Evolutionary conservation across 805 yeast species (phyloP), one percentile per base, ranked within the genome.

Genomic region (Spathaspora boniae): DNA sequence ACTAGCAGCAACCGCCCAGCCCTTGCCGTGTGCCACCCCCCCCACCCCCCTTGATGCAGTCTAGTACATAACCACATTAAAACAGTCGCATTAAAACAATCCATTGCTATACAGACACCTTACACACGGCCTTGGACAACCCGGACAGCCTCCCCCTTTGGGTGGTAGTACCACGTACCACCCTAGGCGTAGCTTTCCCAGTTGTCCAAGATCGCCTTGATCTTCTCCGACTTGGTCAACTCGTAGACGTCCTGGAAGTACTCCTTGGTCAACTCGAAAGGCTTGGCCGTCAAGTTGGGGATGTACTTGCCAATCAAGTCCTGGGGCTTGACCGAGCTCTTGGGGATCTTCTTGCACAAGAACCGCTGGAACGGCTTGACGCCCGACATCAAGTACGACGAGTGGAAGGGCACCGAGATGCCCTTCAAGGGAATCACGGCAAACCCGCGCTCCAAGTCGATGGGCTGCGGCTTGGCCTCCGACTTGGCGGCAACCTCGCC

Each of bases 351-450:
- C 83, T 88, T 93, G 62, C 82, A 81, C 72, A 93, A 76, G 82
- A 93, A 93, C 70, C 88, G 86, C 76, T 91, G 89, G 86, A 93
- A 93, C 54, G 98, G 98, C 69, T 89, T 91, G 42, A 93, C 99
- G 69, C 99, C 99, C 39, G 93, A 86, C 76, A 91, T 84, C 71
- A 93, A 76, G 72, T 94, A 93, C n/a, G 96, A 82, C 19, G 97
- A 88, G 70, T 93, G 99, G 97, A 93, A 93, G 45, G 99, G 99
- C 60, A 93, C 99, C n/a, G 96, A 87, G 49, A 93, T 93, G 53
- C 98, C 98, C 74, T 84, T 88, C 65, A 93, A 78, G 62, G 99
- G 99, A 53, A 93, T 93, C 54, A 93, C 91, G 27, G 99, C 98
- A 53, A 86, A 91, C 17, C 99, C 99, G 72, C 98, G 84, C 70